Evolutionary conservation across 2,329 filamentous ascomycete species (phyloP), one percentile per base, ranked within the genome.

Genomic region (Thermothelomyces thermophilus): DNA sequence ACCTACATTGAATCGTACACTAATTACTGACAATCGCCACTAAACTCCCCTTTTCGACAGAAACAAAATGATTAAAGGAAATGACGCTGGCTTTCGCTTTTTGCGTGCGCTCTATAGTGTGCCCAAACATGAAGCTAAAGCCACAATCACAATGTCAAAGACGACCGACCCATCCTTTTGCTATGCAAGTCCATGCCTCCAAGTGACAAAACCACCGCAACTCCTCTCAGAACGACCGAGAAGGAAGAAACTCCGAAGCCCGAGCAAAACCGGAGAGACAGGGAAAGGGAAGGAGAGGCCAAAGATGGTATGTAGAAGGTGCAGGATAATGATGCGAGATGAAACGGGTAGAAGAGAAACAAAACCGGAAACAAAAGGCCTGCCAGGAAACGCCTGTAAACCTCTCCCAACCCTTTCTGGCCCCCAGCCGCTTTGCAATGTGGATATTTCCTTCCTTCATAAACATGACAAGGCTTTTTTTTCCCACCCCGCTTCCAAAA

Each of bases 101-200:
- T 41, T 17, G 36, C 20, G 19, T 41, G 26, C 22, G 17, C 11
- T 24, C 16, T 19, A 16, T 30, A 26, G n/a, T 19, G 16, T 20
- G 16, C n/a, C 28, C 17, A n/a, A 10, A 40, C 36, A 26, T 24
- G 19, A 26, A n/a, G 20, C 28, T 16, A 7, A 37, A 37, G 20
- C 10, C 9, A 8, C 36, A 19, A 28, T 14, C 9, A 8, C 36
- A 19, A 28, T 3, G 28, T 5, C 41, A 48, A 33, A 46, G 31
- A 40, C 33, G 41, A 47, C 37, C 49, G 16, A 36, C 41, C 48
- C 48, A 46, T 31, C 48, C 48, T 46, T 46, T 50, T 46, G 42
- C 48, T 42, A 50, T 50, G 48, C 48, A 37, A 42, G 14, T 13
- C 42, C 42, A 50, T 41, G 30, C 42, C n/a, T 31, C 39, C 40